phyloP scores from a whole-genome alignment of 441 rosid genomes.

The Aleurites moluccanus region DNA sequence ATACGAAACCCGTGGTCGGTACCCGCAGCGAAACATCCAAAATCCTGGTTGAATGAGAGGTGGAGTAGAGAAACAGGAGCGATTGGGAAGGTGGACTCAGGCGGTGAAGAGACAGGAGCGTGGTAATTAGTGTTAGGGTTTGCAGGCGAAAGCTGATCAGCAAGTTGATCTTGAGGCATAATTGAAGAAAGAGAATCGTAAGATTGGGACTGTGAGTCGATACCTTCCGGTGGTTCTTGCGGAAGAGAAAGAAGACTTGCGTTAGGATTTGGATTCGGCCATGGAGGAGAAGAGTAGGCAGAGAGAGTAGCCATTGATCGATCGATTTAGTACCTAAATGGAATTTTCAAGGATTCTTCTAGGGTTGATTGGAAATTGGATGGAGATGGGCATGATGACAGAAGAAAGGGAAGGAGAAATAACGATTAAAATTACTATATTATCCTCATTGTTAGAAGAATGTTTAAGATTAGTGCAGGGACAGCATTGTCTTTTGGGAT shows the following conservation, averaged over 20 bases:
- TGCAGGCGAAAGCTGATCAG: constrained; percentile 12
- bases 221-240: constrained; percentile 30
- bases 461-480: not conserved
- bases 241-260: constrained; percentile 23
- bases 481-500: constrained; percentile 6
- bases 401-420: no score
- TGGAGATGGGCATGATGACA: not conserved
- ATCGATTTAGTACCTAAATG: constrained; percentile 4
- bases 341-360: not conserved
- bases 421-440: not conserved
- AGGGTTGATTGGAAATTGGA: not conserved
- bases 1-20: constrained; percentile 87
- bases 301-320: constrained; percentile 69
- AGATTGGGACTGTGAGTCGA: constrained; percentile 38
- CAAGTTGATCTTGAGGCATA: constrained; percentile 29
- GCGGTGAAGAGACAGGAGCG: constrained; percentile 18
- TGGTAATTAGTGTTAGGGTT: constrained; percentile 28
- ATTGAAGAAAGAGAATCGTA: constrained; percentile 48
- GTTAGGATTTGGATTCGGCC: constrained; percentile 54
- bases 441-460: not conserved
- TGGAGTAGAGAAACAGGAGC: constrained; percentile 38
- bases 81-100: constrained; percentile 17
- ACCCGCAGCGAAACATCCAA: constrained; percentile 79
- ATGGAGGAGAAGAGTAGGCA: constrained; percentile 50
- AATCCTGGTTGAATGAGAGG: constrained; percentile 63